These are phyloP conservation scores for Galerina sulciceps DNA, from an alignment of 768 basidiomycete genomes.

Conservation along the genomic window DNA sequence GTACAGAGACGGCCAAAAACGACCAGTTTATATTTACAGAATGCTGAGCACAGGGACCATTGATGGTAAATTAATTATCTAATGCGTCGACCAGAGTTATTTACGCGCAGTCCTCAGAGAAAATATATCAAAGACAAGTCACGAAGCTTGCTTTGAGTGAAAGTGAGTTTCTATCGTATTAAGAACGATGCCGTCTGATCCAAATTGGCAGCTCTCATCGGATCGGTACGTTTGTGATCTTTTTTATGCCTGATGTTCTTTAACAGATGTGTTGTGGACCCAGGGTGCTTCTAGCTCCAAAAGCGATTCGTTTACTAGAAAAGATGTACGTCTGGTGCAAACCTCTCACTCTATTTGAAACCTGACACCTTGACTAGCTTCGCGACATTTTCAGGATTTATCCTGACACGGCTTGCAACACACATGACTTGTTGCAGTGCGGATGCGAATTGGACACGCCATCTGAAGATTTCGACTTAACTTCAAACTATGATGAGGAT, in stretches of 20 bases:
- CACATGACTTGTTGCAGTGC: conserved; percentile 91
- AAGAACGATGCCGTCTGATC: not conserved
- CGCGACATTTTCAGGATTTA: conserved; percentile 93
- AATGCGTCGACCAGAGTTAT: not conserved
- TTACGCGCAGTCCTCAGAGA: conserved; percentile 51
- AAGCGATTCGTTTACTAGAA: conserved; percentile 84
- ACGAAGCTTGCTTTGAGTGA: conserved; percentile 92
- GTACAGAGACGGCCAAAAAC: conserved; percentile 89
- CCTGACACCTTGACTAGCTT: conserved; percentile 52
- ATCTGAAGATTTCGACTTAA: not conserved
- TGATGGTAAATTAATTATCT: conserved; percentile 58
- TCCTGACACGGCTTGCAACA: conserved; percentile 79
- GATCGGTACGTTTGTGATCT: conserved; percentile 48
- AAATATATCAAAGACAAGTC: conserved; percentile 92
- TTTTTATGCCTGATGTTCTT: not conserved
- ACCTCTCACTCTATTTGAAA: not conserved
- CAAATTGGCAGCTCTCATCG: conserved; percentile 63
- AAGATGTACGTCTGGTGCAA: conserved; percentile 62
- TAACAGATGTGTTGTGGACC: not conserved
- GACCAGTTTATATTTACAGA: conserved; percentile 88
- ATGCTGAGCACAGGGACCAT: conserved; percentile 88
- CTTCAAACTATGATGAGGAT: not conserved
- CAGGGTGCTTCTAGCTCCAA: conserved; percentile 53
- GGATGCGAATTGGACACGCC: conserved; percentile 49
- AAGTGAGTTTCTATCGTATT: conserved; percentile 50